These are phyloP conservation scores for Brassica juncea DNA, from an alignment of 345 rosid genomes.

Conservation along the genomic window DNA sequence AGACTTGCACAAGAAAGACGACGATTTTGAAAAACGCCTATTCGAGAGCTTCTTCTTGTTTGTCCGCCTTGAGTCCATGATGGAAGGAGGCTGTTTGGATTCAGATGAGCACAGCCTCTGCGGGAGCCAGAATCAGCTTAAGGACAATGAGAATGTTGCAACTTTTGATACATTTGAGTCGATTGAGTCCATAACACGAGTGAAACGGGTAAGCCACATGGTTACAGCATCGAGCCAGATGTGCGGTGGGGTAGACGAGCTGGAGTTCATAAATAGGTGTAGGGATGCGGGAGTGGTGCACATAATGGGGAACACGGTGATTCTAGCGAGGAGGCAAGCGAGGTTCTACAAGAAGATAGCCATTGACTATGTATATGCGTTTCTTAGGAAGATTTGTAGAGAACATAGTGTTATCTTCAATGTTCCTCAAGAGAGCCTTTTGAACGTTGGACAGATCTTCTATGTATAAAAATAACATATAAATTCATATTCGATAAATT, in stretches of 20 bases:
- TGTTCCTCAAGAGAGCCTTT: constrained; percentile 68
- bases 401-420: constrained; percentile 67
- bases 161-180: constrained; percentile 36
- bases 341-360: constrained; percentile 62
- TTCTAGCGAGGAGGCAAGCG: constrained; percentile 62
- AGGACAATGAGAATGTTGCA: constrained; percentile 19
- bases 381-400: constrained; percentile 77
- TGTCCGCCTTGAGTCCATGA: constrained; percentile 65
- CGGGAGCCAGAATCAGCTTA: constrained; percentile 45
- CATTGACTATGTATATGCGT: constrained; percentile 65
- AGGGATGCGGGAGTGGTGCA: constrained; percentile 77
- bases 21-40: constrained; percentile 67
- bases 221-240: constrained; percentile 47
- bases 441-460: constrained; percentile 72
- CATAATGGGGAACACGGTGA: constrained; percentile 67
- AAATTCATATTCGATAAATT: too few relatives aligned
- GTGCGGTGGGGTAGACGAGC: constrained; percentile 58
- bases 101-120: constrained; percentile 64
- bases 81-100: constrained; percentile 72
- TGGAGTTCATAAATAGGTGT: constrained; percentile 56
- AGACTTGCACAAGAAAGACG: constrained; percentile 77
- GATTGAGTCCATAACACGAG: constrained; percentile 24
- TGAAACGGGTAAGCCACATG: constrained; percentile 35
- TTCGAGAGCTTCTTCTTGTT: constrained; percentile 62
- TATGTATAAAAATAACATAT: constrained; percentile 47